Evolutionary conservation across 2,329 filamentous ascomycete species (phyloP).

Genomic region (Raffaelea ambrosiae): DNA sequence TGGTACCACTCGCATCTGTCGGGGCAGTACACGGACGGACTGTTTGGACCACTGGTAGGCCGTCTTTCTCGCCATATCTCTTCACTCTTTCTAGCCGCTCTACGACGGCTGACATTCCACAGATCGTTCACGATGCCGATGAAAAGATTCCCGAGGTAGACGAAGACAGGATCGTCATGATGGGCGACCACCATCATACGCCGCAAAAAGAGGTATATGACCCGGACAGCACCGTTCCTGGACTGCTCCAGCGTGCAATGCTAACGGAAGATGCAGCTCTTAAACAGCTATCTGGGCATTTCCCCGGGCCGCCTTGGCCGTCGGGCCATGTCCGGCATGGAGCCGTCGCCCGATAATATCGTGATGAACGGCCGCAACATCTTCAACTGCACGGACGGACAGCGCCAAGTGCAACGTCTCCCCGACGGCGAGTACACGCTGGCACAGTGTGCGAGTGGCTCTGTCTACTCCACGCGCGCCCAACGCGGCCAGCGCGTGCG

Average conservation of each 20-base stretch:
- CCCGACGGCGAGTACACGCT: constrained; percentile 1
- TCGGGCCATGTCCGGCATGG: constrained; percentile 23
- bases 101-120: background rate
- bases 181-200: constrained; percentile 70
- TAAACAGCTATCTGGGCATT: background rate
- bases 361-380: constrained; percentile 29
- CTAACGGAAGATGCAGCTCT: background rate
- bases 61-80: background rate
- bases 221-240: constrained; percentile 25
- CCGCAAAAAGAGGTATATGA: constrained; percentile 60
- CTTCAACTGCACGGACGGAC: constrained; percentile 20
- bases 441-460: constrained; percentile 1
- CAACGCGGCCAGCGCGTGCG: constrained; percentile 21
- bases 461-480: background rate
- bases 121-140: constrained; percentile 51
- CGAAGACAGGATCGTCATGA: constrained; percentile 53
- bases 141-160: constrained; percentile 35
- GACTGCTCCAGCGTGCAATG: too few species aligned
- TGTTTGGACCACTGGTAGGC: constrained; percentile 50
- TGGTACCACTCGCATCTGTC: constrained; percentile 52
- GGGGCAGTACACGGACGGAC: constrained; percentile 55
- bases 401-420: background rate
- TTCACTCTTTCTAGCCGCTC: background rate
- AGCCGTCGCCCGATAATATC: constrained; percentile 31
- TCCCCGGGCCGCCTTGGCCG: background rate